These are phyloP conservation scores for Pseudoperonospora humuli DNA, from an alignment of 352 stramenopile species.

Conservation along the genomic window DNA sequence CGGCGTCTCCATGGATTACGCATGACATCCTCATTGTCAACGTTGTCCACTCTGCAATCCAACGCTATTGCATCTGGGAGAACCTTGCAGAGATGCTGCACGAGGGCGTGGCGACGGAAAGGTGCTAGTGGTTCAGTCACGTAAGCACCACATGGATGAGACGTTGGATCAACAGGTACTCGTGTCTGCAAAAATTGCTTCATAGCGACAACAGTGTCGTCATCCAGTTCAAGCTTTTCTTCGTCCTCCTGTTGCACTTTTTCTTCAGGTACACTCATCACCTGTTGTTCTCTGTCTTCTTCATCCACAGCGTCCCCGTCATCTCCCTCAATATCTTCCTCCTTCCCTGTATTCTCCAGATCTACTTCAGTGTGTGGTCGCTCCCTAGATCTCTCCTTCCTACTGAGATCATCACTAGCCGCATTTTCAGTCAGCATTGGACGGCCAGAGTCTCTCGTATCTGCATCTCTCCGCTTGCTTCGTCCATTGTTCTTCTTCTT, in stretches of 20 bases:
- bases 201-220: slow-evolving; percentile 21
- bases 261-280: slow-evolving; percentile 3
- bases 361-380: slow-evolving; percentile 11
- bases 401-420: slow-evolving; percentile 4
- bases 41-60: slow-evolving; percentile 65
- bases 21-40: slow-evolving; percentile 26
- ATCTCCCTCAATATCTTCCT: slow-evolving; percentile 19
- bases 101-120: slow-evolving; percentile 51
- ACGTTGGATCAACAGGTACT: slow-evolving; percentile 17
- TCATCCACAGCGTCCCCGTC: slow-evolving; percentile 13
- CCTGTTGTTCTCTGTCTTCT: slow-evolving; percentile 11
- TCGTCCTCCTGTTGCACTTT: slow-evolving; percentile 6
- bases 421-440: slow-evolving; percentile 11
- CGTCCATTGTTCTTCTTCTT: slow-evolving; percentile 28
- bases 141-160: slow-evolving; percentile 26
- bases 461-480: slow-evolving; percentile 8
- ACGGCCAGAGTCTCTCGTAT: slow-evolving; percentile 5
- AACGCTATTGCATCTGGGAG: slow-evolving; percentile 38
- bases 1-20: slow-evolving; percentile 53
- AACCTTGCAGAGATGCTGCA: slow-evolving; percentile 38
- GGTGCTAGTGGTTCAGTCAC: slow-evolving; percentile 54
- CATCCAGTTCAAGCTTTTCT: slow-evolving; percentile 11
- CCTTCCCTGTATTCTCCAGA: slow-evolving; percentile 1
- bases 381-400: slow-evolving; percentile 15
- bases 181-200: slow-evolving; percentile 33